Conservation (phyloP, 306 rosid species). For the Lotus japonicus region DNA sequence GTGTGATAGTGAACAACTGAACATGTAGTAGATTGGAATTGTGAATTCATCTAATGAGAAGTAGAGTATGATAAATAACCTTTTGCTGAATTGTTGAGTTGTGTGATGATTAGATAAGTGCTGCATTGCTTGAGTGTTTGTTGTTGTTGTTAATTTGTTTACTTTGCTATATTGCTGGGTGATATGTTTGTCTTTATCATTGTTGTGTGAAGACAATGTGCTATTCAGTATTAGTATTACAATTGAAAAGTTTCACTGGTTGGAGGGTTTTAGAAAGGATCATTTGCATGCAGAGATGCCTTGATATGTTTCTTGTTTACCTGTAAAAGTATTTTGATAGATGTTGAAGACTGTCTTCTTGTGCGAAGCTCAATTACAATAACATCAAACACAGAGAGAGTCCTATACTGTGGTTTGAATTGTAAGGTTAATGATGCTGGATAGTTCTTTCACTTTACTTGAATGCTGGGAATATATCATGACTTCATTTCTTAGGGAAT, state of each 20-base stretch:
- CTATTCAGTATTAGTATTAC: background rate
- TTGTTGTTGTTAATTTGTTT: background rate
- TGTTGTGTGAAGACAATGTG: background rate
- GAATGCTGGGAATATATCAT: background rate
- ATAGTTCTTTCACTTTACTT: background rate
- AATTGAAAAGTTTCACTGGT: background rate
- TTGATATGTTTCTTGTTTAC: background rate
- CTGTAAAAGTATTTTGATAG: background rate
- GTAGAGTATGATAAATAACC: background rate
- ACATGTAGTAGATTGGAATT: slow-evolving; percentile 1
- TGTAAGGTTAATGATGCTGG: background rate
- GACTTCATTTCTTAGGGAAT: background rate
- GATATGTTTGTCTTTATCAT: background rate
- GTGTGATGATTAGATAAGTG: background rate
- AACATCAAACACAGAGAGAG: background rate
- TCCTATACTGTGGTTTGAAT: background rate
- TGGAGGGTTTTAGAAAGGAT: background rate
- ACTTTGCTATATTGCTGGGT: background rate
- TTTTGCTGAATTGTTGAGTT: background rate
- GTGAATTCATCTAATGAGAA: background rate
- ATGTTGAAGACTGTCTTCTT: background rate
- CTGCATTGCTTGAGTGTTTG: background rate
- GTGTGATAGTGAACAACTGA: background rate
- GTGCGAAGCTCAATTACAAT: background rate
- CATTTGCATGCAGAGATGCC: background rate